These are phyloP conservation scores for Suillus subalutaceus DNA, from an alignment of 768 basidiomycete genomes.

Conservation along the genomic window DNA sequence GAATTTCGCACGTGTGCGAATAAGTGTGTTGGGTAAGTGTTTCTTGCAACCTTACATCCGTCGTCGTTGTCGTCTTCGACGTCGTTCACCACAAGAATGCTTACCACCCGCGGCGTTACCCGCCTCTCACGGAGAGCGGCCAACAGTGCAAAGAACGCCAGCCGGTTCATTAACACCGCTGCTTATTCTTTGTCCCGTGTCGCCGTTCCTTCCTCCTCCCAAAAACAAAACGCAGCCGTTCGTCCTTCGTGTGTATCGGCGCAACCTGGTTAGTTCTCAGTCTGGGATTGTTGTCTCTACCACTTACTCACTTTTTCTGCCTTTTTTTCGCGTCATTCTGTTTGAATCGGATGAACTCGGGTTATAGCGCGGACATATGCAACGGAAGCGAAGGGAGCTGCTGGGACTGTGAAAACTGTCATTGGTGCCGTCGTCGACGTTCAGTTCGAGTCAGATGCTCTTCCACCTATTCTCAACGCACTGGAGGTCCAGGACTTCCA, in stretches of 20 bases:
- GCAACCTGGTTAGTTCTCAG: conserved; percentile 51
- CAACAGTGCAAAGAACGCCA: conserved; percentile 70
- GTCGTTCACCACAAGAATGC: conserved; percentile 57
- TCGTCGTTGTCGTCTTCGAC: conserved; percentile 23
- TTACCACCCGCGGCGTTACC: conserved; percentile 85
- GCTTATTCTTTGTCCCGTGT: conserved; percentile 58
- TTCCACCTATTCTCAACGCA: conserved; percentile 98
- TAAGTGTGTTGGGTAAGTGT: conserved; percentile 22
- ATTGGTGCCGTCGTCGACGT: conserved; percentile 99
- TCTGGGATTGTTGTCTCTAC: background rate
- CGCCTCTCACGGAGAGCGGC: conserved; percentile 86
- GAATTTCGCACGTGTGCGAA: conserved; percentile 6
- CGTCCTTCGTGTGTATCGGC: conserved; percentile 53
- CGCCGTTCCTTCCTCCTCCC: conserved; percentile 46
- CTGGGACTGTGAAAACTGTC: conserved; percentile 94
- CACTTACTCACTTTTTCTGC: conserved; percentile 10
- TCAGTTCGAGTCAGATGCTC: conserved; percentile 88
- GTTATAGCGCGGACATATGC: conserved; percentile 81
- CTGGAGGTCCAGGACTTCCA: conserved; percentile 95
- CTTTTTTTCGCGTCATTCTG: background rate
- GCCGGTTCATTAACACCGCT: conserved; percentile 80
- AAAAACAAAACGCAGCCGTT: conserved; percentile 48
- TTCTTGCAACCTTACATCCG: conserved; percentile 29
- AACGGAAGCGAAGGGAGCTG: conserved; percentile 75
- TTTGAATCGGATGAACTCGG: conserved; percentile 13